Percentiles rank a stretch among this genome's conserved stretches.
Evolutionary conservation across 495 filamentous ascomycete species (phyloP).

Genomic region (Cercophora sp.): DNA sequence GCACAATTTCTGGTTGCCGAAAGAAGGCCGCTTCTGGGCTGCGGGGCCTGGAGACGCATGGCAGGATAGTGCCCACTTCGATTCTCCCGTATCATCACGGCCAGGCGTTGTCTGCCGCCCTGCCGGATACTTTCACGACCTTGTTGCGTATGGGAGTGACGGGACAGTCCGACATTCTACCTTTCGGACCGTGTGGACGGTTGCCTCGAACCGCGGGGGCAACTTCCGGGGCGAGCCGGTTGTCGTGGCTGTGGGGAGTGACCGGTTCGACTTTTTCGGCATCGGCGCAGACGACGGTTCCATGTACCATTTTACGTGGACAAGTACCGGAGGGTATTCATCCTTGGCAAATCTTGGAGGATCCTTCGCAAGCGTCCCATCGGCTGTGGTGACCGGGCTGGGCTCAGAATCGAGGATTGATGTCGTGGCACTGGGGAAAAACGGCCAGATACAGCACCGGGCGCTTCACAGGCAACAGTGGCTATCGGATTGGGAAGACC

Average conservation of each 20-base stretch:
- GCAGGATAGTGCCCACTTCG: neutral
- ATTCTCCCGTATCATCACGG: neutral
- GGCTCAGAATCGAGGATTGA: neutral
- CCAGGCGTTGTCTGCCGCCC: neutral
- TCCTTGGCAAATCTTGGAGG: neutral
- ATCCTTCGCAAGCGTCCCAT: neutral
- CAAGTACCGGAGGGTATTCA: neutral
- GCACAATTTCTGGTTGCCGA: neutral
- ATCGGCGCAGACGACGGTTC: neutral
- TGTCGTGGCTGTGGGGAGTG: neutral
- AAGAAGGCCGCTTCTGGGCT: neutral
- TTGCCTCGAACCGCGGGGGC: neutral
- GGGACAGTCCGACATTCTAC: neutral
- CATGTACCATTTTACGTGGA: conserved; percentile 7
- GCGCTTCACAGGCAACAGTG: neutral
- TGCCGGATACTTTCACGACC: neutral
- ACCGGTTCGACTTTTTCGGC: conserved; percentile 6
- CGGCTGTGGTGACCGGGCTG: neutral
- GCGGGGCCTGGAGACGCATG: neutral
- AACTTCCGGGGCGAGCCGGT: conserved; percentile 2
- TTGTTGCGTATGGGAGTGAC: neutral
- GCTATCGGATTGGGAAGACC: conserved; percentile 8
- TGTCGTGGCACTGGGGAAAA: conserved; percentile 6
- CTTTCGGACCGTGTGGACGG: neutral
- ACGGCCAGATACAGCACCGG: neutral